Conservation (phyloP, 345 rosid species). For the Citropsis articulata region DNA sequence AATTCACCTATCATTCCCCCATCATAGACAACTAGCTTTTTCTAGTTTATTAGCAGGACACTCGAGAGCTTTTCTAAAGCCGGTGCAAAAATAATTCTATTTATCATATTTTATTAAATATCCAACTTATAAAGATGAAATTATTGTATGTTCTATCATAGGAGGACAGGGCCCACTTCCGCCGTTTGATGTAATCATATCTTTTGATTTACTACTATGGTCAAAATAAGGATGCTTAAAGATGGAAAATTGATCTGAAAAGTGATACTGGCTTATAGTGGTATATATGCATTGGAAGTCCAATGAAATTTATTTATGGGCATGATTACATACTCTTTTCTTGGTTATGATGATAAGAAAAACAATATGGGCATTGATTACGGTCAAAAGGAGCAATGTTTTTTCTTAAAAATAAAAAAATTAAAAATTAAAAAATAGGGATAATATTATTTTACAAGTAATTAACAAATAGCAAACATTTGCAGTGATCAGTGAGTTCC, state of each 20-base stretch:
- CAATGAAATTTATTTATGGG: constrained; percentile 9
- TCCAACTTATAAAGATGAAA: constrained; percentile 14
- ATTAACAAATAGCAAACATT: not conserved
- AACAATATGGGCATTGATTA: constrained; percentile 15
- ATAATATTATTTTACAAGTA: constrained; percentile 3
- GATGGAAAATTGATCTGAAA: not conserved
- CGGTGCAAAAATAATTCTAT: constrained; percentile 7
- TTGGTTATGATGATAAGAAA: constrained; percentile 9
- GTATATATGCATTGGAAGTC: not conserved
- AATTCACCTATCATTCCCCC: constrained; percentile 17
- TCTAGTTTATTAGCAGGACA: constrained; percentile 27
- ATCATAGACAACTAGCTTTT: constrained; percentile 18
- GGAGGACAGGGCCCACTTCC: constrained; percentile 48
- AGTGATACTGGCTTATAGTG: constrained; percentile 40
- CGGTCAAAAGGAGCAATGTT: constrained; percentile 15
- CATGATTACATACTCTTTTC: constrained; percentile 13
- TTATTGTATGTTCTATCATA: constrained; percentile 27
- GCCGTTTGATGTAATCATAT: constrained; percentile 55
- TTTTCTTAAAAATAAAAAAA: not conserved
- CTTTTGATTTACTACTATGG: constrained; percentile 25
- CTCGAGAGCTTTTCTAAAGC: constrained; percentile 33
- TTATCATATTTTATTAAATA: constrained; percentile 1
- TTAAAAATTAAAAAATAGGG: not conserved
- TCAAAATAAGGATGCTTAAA: constrained; percentile 38
- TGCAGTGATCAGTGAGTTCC: not conserved